Evolutionary conservation across 129 eudicot genomes (phyloP).

Genomic region (Smallanthus sonchifolius): DNA sequence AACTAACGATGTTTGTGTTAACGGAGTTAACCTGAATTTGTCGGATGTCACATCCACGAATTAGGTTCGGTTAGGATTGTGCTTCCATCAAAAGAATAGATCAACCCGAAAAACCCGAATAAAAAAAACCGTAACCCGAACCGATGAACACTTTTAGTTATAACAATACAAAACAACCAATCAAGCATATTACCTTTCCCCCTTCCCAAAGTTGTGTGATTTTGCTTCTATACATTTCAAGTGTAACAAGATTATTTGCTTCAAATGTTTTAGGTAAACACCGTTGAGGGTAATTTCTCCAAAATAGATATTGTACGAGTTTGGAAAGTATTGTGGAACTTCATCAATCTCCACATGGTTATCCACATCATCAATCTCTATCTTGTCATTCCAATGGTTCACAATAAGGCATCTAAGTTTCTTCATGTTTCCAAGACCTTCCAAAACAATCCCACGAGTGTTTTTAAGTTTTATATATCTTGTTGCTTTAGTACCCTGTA

Average conservation of each 20-base stretch:
- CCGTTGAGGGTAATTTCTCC: neutral
- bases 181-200: neutral
- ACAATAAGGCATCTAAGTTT: neutral
- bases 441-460: neutral
- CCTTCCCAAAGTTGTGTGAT: slow-evolving; percentile 10
- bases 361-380: no score
- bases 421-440: slow-evolving; percentile 5
- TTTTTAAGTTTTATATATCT: neutral
- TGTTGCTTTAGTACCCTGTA: slow-evolving; percentile 7
- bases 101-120: no score
- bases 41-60: no score
- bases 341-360: neutral
- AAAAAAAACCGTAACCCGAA: no score
- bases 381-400: no score
- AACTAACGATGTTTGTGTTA: no score
- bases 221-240: neutral
- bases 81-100: no score
- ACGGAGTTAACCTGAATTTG: no score
- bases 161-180: neutral
- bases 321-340: neutral
- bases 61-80: no score
- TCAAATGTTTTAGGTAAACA: slow-evolving; percentile 8
- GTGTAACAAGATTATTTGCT: slow-evolving; percentile 1
- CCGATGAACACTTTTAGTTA: neutral
- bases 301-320: neutral